phyloP scores from a whole-genome alignment of 2,329 filamentous ascomycete genomes.

The Calonectria hongkongensis region DNA sequence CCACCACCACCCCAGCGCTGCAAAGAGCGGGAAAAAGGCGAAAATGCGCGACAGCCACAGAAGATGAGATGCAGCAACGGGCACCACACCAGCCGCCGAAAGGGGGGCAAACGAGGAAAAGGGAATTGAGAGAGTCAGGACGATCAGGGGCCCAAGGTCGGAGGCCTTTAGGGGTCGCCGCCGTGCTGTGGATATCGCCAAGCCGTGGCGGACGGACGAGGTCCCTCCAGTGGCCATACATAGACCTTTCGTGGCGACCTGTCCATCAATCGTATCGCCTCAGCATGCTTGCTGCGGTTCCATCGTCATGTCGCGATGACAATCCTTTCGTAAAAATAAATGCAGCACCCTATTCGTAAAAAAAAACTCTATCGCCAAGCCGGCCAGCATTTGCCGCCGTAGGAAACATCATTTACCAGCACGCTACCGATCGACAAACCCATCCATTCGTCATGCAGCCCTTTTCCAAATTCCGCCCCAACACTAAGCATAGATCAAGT shows the following conservation, averaged over 20 bases:
- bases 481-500: background rate
- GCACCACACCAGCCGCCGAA: background rate
- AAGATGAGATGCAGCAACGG: background rate
- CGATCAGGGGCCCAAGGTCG: slow-evolving; percentile 7
- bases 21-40: slow-evolving; percentile 3
- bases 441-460: background rate
- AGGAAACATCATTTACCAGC: background rate
- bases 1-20: background rate
- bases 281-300: background rate
- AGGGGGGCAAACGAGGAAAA: background rate
- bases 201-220: background rate
- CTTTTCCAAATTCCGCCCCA: background rate
- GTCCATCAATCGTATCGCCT: background rate
- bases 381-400: slow-evolving; percentile 1
- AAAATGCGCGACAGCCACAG: background rate
- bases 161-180: background rate
- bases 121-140: background rate
- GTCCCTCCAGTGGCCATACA: background rate
- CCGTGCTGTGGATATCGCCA: slow-evolving; percentile 1
- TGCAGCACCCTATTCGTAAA: too few species aligned
- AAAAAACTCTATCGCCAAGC: background rate
- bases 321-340: slow-evolving; percentile 4
- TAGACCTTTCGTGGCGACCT: background rate
- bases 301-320: background rate
- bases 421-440: background rate